Percentiles rank a stretch among this genome's conserved stretches.
Conservation (phyloP, 352 stramenopile species). For the Phytophthora kernoviae region DNA sequence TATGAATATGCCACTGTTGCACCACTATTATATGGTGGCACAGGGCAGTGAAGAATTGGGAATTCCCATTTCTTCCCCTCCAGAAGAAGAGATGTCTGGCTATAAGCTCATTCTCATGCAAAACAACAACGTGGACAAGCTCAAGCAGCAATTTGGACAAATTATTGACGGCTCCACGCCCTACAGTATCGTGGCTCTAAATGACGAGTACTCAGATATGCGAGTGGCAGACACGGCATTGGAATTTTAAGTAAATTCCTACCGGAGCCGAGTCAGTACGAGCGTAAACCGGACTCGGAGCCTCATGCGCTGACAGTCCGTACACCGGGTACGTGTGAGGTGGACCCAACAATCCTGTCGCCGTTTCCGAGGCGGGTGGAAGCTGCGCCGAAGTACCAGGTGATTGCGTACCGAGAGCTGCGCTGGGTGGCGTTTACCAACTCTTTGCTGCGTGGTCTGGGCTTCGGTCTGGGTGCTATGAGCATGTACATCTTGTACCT, state of each 20-base stretch:
- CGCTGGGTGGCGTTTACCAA: slow-evolving; percentile 85
- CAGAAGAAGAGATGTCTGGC: slow-evolving; percentile 74
- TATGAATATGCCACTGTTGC: slow-evolving; percentile 89
- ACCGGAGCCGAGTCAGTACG: slow-evolving; percentile 68
- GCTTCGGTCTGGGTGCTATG: slow-evolving; percentile 75
- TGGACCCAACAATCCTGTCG: slow-evolving; percentile 73
- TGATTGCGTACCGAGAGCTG: slow-evolving; percentile 80
- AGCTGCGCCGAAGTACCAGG: slow-evolving; percentile 73
- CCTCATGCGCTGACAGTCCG: slow-evolving; percentile 58
- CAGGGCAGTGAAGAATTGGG: slow-evolving; percentile 80
- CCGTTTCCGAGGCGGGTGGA: slow-evolving; percentile 69
- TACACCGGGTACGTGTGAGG: slow-evolving; percentile 69
- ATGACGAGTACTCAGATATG: slow-evolving; percentile 90
- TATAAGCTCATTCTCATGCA: slow-evolving; percentile 89
- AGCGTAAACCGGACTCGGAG: slow-evolving; percentile 54
- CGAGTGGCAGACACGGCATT: slow-evolving; percentile 65
- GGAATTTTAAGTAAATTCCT: slow-evolving; percentile 79
- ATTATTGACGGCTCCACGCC: slow-evolving; percentile 70
- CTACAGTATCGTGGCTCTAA: slow-evolving; percentile 84
- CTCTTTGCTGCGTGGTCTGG: slow-evolving; percentile 75
- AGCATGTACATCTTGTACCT: slow-evolving; percentile 86
- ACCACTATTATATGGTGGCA: slow-evolving; percentile 90
- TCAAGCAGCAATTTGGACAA: slow-evolving; percentile 66
- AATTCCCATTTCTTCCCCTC: slow-evolving; percentile 76
- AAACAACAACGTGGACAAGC: slow-evolving; percentile 78